A percentile compares a stretch with the other conserved stretches of the same genome.
Conservation (phyloP, 352 stramenopile genomes). For the Phytophthora cactorum region DNA sequence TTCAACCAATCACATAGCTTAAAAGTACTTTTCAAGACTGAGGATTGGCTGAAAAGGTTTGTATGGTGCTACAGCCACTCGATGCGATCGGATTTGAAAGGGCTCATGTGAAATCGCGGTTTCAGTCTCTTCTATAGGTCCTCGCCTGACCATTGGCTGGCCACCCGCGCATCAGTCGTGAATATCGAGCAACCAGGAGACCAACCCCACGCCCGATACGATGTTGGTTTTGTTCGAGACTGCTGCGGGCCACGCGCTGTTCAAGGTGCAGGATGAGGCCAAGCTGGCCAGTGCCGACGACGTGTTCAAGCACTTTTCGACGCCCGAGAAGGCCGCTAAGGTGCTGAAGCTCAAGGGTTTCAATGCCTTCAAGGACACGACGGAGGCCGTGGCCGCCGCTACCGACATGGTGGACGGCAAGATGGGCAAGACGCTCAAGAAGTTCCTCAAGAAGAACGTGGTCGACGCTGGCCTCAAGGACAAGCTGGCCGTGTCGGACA, state of each 20-base stretch:
- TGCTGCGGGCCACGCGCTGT: conserved; percentile 98
- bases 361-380: conserved; percentile 99
- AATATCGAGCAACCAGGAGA: conserved; percentile 32
- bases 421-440: conserved; percentile 97
- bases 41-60: conserved; percentile 37
- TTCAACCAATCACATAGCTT: background rate
- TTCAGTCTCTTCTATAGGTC: background rate
- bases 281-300: conserved; percentile 92
- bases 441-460: conserved; percentile 99
- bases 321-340: conserved; percentile 89
- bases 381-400: conserved; percentile 96
- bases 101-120: background rate
- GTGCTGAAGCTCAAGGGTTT: conserved; percentile 97
- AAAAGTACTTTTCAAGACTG: background rate
- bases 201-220: conserved; percentile 6
- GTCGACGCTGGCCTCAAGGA: conserved; percentile 94
- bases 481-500: conserved; percentile 97
- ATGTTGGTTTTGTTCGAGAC: conserved; percentile 99
- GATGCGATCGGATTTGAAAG: conserved; percentile 26
- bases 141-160: conserved; percentile 7
- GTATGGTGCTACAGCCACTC: conserved; percentile 41
- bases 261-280: conserved; percentile 98
- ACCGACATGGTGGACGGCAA: conserved; percentile 98
- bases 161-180: conserved; percentile 41
- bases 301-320: conserved; percentile 93